A percentile compares a stretch with the other conserved stretches of the same genome.
phyloP scores from a whole-genome alignment of 768 basidiomycete species.

The Daedaleopsis sinensis region DNA sequence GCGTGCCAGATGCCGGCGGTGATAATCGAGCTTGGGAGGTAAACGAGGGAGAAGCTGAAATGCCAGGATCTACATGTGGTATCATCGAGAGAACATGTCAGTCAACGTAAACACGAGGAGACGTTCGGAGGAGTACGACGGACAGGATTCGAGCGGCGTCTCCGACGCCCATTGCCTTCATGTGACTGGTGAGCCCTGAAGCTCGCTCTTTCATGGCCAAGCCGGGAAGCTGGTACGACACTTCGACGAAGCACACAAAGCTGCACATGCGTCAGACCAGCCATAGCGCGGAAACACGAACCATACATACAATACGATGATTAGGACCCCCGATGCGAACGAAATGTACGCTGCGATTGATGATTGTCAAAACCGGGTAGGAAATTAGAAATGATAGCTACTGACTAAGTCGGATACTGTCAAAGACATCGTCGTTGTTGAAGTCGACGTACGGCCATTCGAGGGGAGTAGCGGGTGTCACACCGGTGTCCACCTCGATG shows the following conservation, averaged over 20 bases:
- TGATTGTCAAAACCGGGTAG: neutral
- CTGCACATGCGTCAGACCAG: conserved; percentile 33
- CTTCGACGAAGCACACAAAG: conserved; percentile 70
- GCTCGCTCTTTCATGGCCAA: conserved; percentile 68
- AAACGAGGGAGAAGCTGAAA: conserved; percentile 60
- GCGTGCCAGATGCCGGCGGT: conserved; percentile 65
- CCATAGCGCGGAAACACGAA: neutral
- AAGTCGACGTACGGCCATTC: conserved; percentile 74
- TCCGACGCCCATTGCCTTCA: conserved; percentile 81
- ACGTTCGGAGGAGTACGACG: conserved; percentile 20
- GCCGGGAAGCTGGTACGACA: conserved; percentile 78
- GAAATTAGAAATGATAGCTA: conserved; percentile 5
- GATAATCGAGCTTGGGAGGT: conserved; percentile 77
- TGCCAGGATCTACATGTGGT: conserved; percentile 56
- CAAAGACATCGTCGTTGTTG: conserved; percentile 63
- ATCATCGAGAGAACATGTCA: neutral
- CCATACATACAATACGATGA: conserved; percentile 59
- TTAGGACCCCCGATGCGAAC: conserved; percentile 60
- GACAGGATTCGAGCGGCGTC: conserved; percentile 69
- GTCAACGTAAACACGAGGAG: neutral
- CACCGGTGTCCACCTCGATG: conserved; percentile 66
- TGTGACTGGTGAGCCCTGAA: conserved; percentile 62
- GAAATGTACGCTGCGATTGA: conserved; percentile 54
- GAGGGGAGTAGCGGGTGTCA: conserved; percentile 54
- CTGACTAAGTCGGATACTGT: conserved; percentile 57